Base-by-base conservation (phyloP, 768 basidiomycete species). In the Plicaturopsis crispa region DNA sequence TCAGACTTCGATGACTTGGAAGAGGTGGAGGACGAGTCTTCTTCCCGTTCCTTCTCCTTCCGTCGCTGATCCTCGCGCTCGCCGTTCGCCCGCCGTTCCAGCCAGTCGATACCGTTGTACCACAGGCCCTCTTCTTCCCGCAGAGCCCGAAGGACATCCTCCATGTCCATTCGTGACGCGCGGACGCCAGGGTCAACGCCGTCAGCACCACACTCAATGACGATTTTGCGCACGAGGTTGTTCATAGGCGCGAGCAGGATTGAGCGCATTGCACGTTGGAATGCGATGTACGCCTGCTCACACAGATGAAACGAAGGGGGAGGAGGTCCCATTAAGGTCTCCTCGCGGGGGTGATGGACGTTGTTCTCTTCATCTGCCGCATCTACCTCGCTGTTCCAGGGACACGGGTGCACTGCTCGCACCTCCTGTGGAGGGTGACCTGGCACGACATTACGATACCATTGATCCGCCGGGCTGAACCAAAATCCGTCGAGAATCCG, bases 401-500 rank as follows among this genome's bases (percentile, higher is more conserved):
- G 75, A 48, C 78, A 82, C 1, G 84, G 84, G 40, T 73, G 72
- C 0, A 66, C 43, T 1, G 72, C 70, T 4, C 46, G 49, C 8
- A 46, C 39, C 6, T 41, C 41, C 13, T 24, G 33, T 26, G 43
- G 45, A 31, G 55, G 59, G 47, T 56, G 63, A 38, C 69, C 72
- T 21, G 52, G 64, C 41, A 59, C 54, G 4, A 47, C 45, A 40
- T 67, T 52, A 7, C 61, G 56, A 36, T 75, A 83, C 71, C 72
- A 85, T 33, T 75, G 66, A 52, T 88, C 85, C 0, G 77, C 80
- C 7, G 84, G 85, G 35, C 72, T 80, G 31, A 78, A 57, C 84
- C 85, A 88, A 47, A 76, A 70, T 3, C 85, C 85, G 39, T 88
- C 84, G 14, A 87, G 57, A 34, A 88, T 78, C 33, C 84, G 61